These are phyloP conservation scores for Micromonas commoda DNA, from an alignment of 139 green algal genomes.

Conservation along the genomic window DNA sequence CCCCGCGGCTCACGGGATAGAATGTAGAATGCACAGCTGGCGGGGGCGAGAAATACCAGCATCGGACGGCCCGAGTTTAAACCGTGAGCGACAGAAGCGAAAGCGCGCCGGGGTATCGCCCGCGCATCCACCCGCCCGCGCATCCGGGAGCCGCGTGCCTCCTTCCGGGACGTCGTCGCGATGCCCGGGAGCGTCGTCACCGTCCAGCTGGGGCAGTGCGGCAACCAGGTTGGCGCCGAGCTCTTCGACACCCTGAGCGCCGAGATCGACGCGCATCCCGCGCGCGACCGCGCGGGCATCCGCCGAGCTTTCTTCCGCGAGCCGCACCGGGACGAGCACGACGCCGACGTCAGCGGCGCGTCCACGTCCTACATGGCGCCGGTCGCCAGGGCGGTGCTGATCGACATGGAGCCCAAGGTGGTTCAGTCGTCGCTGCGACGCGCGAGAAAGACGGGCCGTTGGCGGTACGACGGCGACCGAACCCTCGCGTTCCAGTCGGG, in stretches of 20 bases:
- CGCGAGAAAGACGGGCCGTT: constrained; percentile 30
- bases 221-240: constrained; percentile 66
- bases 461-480: constrained; percentile 46
- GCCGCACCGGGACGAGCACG: not conserved
- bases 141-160: too few relatives aligned
- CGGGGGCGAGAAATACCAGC: too few relatives aligned
- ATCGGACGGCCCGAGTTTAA: too few relatives aligned
- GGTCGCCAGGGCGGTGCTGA: constrained; percentile 58
- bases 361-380: not conserved
- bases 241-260: constrained; percentile 54
- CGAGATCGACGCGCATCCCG: constrained; percentile 23
- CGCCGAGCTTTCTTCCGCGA: not conserved
- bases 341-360: not conserved
- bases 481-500: constrained; percentile 54
- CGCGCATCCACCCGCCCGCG: too few relatives aligned
- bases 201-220: constrained; percentile 73
- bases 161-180: too few relatives aligned
- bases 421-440: constrained; percentile 10
- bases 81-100: too few relatives aligned
- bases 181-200: constrained; percentile 43
- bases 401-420: constrained; percentile 85
- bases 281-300: constrained; percentile 8
- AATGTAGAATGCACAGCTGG: too few relatives aligned
- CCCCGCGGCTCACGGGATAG: too few relatives aligned
- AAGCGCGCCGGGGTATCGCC: too few relatives aligned